Conservation (phyloP, 1,284 basidiomycete genomes). For the Heliocybe sulcata region DNA sequence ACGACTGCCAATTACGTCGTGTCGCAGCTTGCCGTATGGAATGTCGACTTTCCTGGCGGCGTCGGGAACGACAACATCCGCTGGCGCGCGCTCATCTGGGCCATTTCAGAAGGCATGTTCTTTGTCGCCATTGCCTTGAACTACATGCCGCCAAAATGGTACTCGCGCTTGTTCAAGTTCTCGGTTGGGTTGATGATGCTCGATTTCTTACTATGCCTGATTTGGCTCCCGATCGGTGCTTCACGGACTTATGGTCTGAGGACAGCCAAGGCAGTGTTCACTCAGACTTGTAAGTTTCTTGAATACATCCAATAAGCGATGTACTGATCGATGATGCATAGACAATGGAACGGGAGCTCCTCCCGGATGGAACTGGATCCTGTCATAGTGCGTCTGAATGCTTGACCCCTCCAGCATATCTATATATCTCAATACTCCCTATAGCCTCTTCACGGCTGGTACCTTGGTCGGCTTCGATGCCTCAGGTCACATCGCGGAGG, state of each 20-base stretch:
- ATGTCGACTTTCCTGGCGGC: constrained; percentile 74
- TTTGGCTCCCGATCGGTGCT: constrained; percentile 86
- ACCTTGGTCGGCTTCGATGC: constrained; percentile 85
- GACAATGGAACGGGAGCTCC: constrained; percentile 85
- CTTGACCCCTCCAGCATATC: not conserved
- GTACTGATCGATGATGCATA: constrained; percentile 19
- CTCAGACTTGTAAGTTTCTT: constrained; percentile 60
- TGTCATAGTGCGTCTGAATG: constrained; percentile 61
- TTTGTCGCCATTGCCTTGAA: constrained; percentile 71
- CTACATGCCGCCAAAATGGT: constrained; percentile 69
- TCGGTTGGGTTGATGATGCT: constrained; percentile 68
- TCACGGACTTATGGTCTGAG: constrained; percentile 80
- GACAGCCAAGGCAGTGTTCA: constrained; percentile 73
- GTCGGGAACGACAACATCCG: constrained; percentile 62
- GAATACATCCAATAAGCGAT: not conserved
- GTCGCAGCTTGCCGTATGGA: constrained; percentile 75
- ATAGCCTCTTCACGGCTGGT: constrained; percentile 75
- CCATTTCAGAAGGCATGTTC: constrained; percentile 64
- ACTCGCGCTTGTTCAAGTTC: constrained; percentile 69
- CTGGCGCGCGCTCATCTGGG: constrained; percentile 81
- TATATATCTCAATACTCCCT: constrained; percentile 3
- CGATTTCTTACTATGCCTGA: constrained; percentile 78
- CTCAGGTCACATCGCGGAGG: constrained; percentile 83
- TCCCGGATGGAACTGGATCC: constrained; percentile 80
- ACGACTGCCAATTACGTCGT: constrained; percentile 81